Evolutionary conservation across 208 protist species (phyloP).

Genomic region (Trypanosoma avium): DNA sequence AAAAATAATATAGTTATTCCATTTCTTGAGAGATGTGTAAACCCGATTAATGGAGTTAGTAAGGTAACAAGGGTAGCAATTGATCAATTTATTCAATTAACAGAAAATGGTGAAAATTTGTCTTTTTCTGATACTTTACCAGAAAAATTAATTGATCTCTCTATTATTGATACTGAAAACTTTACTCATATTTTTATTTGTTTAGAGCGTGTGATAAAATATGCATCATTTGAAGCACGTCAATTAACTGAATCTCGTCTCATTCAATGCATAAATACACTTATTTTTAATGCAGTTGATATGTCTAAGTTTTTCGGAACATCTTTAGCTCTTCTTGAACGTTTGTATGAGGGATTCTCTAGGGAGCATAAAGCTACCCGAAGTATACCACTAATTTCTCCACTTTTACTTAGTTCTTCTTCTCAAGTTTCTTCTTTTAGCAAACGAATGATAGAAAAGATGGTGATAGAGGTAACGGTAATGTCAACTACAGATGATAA

Average conservation of each 20-base stretch:
- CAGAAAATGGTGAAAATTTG: slow-evolving; percentile 22
- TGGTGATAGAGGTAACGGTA: slow-evolving; percentile 12
- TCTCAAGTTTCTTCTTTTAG: slow-evolving; percentile 29
- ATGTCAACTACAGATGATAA: neutral
- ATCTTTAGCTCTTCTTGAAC: slow-evolving; percentile 32
- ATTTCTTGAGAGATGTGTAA: slow-evolving; percentile 40
- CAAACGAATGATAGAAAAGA: slow-evolving; percentile 13
- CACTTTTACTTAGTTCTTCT: slow-evolving; percentile 36
- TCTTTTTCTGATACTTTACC: slow-evolving; percentile 26
- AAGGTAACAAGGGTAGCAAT: slow-evolving; percentile 5
- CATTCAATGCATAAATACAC: slow-evolving; percentile 10
- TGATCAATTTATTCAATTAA: slow-evolving; percentile 24
- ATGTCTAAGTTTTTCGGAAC: neutral
- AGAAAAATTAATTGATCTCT: slow-evolving; percentile 27
- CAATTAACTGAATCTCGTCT: slow-evolving; percentile 27
- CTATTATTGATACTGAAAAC: slow-evolving; percentile 6
- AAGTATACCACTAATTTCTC: slow-evolving; percentile 46
- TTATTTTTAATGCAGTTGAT: slow-evolving; percentile 1
- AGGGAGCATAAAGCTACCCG: slow-evolving; percentile 38
- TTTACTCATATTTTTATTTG: slow-evolving; percentile 32
- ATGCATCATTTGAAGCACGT: slow-evolving; percentile 29
- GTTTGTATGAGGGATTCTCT: slow-evolving; percentile 29
- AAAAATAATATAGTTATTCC: slow-evolving; percentile 34
- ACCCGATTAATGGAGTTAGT: neutral
- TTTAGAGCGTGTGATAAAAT: slow-evolving; percentile 33